These are phyloP conservation scores for sweet orange (Citrus sinensis) DNA, from an alignment of 345 rosid species.

Conservation along the genomic window DNA sequence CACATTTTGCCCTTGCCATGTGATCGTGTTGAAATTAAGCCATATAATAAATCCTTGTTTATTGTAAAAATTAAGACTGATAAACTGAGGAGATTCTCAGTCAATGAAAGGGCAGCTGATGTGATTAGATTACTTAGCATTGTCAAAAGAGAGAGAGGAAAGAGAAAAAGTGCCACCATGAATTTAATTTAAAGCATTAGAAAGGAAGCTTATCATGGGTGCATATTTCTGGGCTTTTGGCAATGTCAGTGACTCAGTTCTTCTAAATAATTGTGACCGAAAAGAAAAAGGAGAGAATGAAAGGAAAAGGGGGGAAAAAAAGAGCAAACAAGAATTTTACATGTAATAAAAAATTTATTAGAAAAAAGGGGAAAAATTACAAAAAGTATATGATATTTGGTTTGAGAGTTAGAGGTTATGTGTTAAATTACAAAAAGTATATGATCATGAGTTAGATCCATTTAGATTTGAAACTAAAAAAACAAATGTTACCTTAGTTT, in stretches of 20 bases:
- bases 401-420: too few species aligned
- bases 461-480: fast-evolving
- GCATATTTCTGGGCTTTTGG: not conserved
- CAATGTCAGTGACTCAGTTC: too few species aligned
- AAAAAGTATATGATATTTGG: too few species aligned
- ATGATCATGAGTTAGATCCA: too few species aligned
- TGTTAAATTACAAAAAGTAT: too few species aligned
- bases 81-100: not conserved
- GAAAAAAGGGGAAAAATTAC: too few species aligned
- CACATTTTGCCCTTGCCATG: constrained; percentile 23
- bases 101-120: constrained; percentile 12
- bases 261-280: too few species aligned
- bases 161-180: not conserved
- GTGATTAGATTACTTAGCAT: not conserved
- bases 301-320: fast-evolving
- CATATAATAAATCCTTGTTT: not conserved
- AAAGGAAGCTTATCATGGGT: not conserved
- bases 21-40: constrained; percentile 25
- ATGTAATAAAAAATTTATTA: too few species aligned
- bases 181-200: not conserved
- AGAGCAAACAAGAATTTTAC: too few species aligned
- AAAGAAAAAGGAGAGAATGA: too few species aligned
- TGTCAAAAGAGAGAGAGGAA: constrained; percentile 9
- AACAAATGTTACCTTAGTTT: too few species aligned
- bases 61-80: not conserved